Conservation (phyloP, 2,329 filamentous ascomycete genomes). For the Fusarium drepaniforme region DNA sequence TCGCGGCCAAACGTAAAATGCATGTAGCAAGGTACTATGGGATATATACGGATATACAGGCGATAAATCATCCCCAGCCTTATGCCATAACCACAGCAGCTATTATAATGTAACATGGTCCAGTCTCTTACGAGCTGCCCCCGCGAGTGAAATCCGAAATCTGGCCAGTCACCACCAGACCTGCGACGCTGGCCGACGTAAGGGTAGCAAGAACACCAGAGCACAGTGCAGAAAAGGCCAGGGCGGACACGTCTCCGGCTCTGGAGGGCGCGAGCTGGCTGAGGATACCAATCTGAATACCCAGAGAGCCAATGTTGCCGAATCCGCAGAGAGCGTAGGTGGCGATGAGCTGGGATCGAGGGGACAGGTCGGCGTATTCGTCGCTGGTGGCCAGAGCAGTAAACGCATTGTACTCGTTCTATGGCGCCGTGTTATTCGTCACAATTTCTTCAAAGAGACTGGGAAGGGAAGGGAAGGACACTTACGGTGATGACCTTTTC, state of each 20-base stretch:
- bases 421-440: constrained; percentile 18
- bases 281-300: constrained; percentile 90
- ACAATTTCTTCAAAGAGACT: neutral
- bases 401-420: constrained; percentile 87
- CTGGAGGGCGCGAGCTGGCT: constrained; percentile 83
- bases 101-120: neutral
- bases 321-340: constrained; percentile 89
- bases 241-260: constrained; percentile 78
- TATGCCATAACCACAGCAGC: neutral
- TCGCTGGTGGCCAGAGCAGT: constrained; percentile 65
- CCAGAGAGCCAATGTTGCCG: constrained; percentile 88
- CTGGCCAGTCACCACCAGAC: constrained; percentile 75
- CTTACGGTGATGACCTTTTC: constrained; percentile 82
- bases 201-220: constrained; percentile 84
- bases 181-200: constrained; percentile 82
- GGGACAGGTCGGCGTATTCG: constrained; percentile 69
- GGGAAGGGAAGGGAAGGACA: constrained; percentile 10
- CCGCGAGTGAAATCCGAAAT: constrained; percentile 28
- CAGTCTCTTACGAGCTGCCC: neutral
- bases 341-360: constrained; percentile 82
- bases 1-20: constrained; percentile 1
- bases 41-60: neutral
- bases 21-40: neutral
- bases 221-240: constrained; percentile 82
- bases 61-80: neutral